Evolutionary conservation across 352 stramenopile species (phyloP).

Genomic region (Achlya hypogyna): DNA sequence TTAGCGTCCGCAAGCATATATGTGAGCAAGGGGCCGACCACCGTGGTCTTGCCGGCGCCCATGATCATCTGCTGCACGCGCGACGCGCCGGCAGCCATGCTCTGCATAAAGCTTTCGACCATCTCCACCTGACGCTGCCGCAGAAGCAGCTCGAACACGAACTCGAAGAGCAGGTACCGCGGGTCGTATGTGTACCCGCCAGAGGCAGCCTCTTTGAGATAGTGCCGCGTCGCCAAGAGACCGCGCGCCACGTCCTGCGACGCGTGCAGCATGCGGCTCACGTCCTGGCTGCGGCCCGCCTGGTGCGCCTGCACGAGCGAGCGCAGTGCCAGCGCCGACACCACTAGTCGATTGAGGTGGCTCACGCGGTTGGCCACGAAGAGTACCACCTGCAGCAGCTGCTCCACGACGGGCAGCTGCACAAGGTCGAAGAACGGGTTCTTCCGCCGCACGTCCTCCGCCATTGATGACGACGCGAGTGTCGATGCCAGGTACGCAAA

Average conservation of each 20-base stretch:
- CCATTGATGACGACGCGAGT: conserved; percentile 48
- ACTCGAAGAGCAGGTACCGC: conserved; percentile 99
- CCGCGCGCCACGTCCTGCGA: conserved; percentile 74
- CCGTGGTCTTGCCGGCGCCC: conserved; percentile 99
- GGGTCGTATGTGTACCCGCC: conserved; percentile 89
- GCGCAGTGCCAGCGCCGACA: conserved; percentile 33
- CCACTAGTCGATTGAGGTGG: conserved; percentile 70
- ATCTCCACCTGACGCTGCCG: conserved; percentile 98
- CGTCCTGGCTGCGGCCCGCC: background rate
- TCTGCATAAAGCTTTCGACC: conserved; percentile 96
- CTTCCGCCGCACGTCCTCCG: conserved; percentile 42
- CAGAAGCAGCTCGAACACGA: conserved; percentile 97
- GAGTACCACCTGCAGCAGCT: conserved; percentile 50
- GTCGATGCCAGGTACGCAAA: conserved; percentile 77
- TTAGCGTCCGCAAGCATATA: conserved; percentile 96
- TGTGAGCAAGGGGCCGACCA: conserved; percentile 96
- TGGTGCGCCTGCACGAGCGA: background rate
- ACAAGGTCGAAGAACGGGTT: conserved; percentile 49
- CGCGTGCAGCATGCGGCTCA: conserved; percentile 59
- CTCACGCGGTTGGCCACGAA: conserved; percentile 77
- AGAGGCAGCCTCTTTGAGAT: conserved; percentile 28
- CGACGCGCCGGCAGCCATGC: conserved; percentile 58
- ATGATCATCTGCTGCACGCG: conserved; percentile 99
- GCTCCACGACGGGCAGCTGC: conserved; percentile 27
- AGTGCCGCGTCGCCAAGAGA: conserved; percentile 68